phyloP scores from a whole-genome alignment of 2,329 filamentous ascomycete species.

The Xylariaceae sp. region DNA sequence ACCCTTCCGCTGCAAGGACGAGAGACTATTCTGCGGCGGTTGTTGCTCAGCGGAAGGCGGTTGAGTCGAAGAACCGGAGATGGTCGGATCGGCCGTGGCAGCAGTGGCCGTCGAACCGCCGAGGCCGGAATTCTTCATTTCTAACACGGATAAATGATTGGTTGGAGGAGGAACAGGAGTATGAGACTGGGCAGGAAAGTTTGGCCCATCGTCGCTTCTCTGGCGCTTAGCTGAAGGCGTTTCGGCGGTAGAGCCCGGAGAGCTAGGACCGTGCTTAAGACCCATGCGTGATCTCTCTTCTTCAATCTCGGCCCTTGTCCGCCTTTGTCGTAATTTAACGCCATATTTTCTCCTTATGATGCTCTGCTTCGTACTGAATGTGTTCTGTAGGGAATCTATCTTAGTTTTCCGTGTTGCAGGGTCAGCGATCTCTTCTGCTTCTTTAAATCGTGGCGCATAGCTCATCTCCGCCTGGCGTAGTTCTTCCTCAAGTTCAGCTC shows the following conservation, averaged over 20 bases:
- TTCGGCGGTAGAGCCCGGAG: slow-evolving; percentile 14
- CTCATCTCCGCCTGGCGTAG: slow-evolving; percentile 46
- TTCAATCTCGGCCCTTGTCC: slow-evolving; percentile 55
- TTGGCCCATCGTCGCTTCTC: slow-evolving; percentile 32
- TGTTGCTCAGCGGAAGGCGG: neutral
- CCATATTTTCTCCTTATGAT: slow-evolving; percentile 64
- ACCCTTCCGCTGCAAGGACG: slow-evolving; percentile 39
- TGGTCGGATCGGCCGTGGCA: slow-evolving; percentile 31
- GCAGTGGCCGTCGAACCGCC: slow-evolving; percentile 39
- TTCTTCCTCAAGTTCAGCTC: slow-evolving; percentile 45
- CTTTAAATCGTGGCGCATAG: slow-evolving; percentile 51
- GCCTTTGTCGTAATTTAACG: slow-evolving; percentile 58
- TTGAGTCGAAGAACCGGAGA: neutral
- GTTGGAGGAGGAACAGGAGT: slow-evolving; percentile 12
- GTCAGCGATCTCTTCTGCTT: slow-evolving; percentile 49
- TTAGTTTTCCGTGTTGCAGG: slow-evolving; percentile 40
- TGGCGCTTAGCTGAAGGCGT: slow-evolving; percentile 39
- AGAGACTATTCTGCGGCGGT: slow-evolving; percentile 35
- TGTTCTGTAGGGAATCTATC: slow-evolving; percentile 56
- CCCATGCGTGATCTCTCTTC: slow-evolving; percentile 51
- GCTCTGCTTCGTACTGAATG: slow-evolving; percentile 62
- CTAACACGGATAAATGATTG: slow-evolving; percentile 36
- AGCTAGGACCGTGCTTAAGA: slow-evolving; percentile 37
- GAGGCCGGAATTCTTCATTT: slow-evolving; percentile 39
- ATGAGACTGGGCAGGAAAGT: neutral